Conservation (phyloP, 441 rosid genomes). For the Pelargonium citronellum region DNA sequence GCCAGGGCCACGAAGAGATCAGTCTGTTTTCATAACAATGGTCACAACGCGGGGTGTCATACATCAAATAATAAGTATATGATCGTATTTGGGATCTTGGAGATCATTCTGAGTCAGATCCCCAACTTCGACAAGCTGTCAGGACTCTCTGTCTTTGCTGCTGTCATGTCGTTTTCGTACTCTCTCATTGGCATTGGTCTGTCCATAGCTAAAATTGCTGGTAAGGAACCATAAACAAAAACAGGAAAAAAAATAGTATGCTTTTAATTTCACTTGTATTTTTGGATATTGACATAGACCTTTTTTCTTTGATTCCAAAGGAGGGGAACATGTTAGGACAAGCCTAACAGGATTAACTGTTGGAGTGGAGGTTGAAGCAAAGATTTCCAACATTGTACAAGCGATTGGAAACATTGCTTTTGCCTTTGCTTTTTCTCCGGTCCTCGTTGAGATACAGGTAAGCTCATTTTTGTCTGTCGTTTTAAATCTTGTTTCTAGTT, state of each 20-base stretch:
- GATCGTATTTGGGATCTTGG: slow-evolving; percentile 30
- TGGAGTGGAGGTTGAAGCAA: slow-evolving; percentile 46
- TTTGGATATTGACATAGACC: neutral
- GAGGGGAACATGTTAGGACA: slow-evolving; percentile 30
- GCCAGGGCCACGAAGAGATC: slow-evolving; percentile 38
- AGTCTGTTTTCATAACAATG: slow-evolving; percentile 35
- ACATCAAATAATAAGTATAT: slow-evolving; percentile 26
- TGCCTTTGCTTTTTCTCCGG: slow-evolving; percentile 43
- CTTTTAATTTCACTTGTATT: no score
- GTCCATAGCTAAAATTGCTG: slow-evolving; percentile 31
- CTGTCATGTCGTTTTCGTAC: slow-evolving; percentile 40
- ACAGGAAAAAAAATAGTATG: no score
- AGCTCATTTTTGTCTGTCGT: neutral
- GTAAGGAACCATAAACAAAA: slow-evolving; percentile 6
- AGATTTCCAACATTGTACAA: slow-evolving; percentile 44
- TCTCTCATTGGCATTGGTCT: slow-evolving; percentile 37
- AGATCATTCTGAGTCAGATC: slow-evolving; percentile 35
- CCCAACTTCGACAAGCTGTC: slow-evolving; percentile 37
- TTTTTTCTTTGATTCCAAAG: slow-evolving; percentile 12
- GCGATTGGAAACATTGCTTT: slow-evolving; percentile 64
- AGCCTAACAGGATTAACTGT: slow-evolving; percentile 40
- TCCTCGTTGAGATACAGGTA: slow-evolving; percentile 69
- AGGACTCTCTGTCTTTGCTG: slow-evolving; percentile 39
- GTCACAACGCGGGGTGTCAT: slow-evolving; percentile 29
- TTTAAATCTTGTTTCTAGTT: no score